Evolutionary conservation across 768 basidiomycete species (phyloP), one percentile per base, ranked within the genome.

Genomic region (Asterophora lycoperdoides): DNA sequence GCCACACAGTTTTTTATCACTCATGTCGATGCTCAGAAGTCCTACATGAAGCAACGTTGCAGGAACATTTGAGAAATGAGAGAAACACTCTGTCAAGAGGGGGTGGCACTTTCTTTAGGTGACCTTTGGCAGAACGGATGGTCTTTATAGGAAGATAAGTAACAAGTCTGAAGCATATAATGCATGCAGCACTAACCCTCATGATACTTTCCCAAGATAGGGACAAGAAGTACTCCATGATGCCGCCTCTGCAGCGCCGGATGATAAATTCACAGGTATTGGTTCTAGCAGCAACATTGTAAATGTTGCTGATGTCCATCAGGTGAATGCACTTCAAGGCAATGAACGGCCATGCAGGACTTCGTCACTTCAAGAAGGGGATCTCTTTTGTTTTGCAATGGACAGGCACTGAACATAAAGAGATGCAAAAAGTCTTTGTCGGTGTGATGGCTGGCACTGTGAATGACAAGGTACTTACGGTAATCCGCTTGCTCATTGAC

Each of bases 21-120:
- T 74, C 13, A 79, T 72, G 52, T 84, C 83, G 20, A 93, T 73
- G 53, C 86, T 90, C 13, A 91, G 73, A 65, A 96, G 76, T 15
- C 89, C 89, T 26, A 92, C 78, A 57, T 93, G 93, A n/a, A 95
- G 71, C 39, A 96, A 67, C 0, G 89, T 86, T 0, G 91, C 88
- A 6, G 89, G 85, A 15, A 93, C 84, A 58, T 93, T 93, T 3
- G 84, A 88, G 51, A 90, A 84, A 45, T 87, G 76, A 6, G 86
- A 80, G 54, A 85, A 83, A 8, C 89, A 74, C 51, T 87, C 87
- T 4, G 77, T 66, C 6, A 79, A 67, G 1, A 38, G 76, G 65
- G 23, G 70, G 61, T 30, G 76, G 78, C 6, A 67, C 71, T 35
- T 82, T 79, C 51, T 80, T 82, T 58, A 87, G 70, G 19, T 76